Base-by-base conservation (phyloP, 192 early-diverging fungal genomes). In the Rhizophagus prolifer region DNA sequence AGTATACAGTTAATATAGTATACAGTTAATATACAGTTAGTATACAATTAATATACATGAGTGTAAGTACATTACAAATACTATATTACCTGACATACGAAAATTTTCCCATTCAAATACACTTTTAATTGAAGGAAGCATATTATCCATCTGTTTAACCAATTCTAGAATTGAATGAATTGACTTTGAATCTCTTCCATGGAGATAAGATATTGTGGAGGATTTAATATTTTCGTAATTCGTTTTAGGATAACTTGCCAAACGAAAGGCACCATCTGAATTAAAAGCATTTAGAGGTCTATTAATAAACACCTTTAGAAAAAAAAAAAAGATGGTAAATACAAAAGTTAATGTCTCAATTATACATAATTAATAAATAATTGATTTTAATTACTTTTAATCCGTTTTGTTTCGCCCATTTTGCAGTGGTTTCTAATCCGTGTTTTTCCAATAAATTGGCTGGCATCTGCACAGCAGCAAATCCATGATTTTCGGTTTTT, bases 281-380 rank as follows among this genome's bases (percentile, higher is more conserved):
- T 70, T 79, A 62, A 84, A 77, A 21, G 83, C 83, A 68, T 84
- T 84, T 58, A 84, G 41, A 14, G 83, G 83, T 25, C 83, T 60
- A 61, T 84, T 84, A 19, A 84, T n/a, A 58, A 84, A 82, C 0
- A 84, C 83, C 41, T 72, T 26, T 16, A 64, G 9, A 75, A 31
- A 21, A 44, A 21, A 38, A 75, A 31, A 21, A 44, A 21, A 38
- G 9, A 19, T 14, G 30, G 21, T 36, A 63, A 60, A 75, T 23
- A 68, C 4, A 34, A 41, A 68, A 0, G 36, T 31, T 21, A 31
- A 23, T 62, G 59, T 16, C 1, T 63, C 21, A 14, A 26, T 62
- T 62, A n/a, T 14, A 0, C 5, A 38, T 38, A 38, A 38, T 38
- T 38, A 62, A 23, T 12, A 62, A 62, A 59, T 30, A 14, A 0